Conservation (phyloP, 176 grass and related monocot species). For the Rhynchospora breviuscula region DNA sequence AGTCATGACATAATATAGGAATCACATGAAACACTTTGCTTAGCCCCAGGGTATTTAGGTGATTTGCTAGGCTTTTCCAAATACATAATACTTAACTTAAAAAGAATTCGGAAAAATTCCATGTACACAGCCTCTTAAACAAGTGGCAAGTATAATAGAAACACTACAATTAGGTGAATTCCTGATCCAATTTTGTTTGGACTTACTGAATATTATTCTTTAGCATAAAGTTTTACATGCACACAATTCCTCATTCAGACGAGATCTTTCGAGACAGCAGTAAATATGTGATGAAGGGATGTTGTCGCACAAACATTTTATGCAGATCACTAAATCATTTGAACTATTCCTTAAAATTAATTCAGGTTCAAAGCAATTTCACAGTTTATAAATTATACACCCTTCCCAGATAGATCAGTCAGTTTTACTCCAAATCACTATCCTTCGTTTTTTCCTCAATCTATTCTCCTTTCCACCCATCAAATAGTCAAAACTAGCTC, state of each 20-base stretch:
- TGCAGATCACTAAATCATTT: neutral
- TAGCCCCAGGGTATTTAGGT: neutral
- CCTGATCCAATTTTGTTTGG: neutral
- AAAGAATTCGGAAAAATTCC: neutral
- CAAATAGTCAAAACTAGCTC: neutral
- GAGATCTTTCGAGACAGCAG: neutral
- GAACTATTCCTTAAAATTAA: neutral
- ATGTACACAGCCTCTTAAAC: neutral
- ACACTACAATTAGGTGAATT: neutral
- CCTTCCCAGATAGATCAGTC: neutral
- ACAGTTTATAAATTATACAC: neutral
- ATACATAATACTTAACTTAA: neutral
- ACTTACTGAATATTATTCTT: neutral
- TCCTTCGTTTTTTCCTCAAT: neutral
- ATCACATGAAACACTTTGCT: neutral
- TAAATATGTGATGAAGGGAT: neutral
- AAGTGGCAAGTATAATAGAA: too few species aligned
- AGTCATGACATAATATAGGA: neutral
- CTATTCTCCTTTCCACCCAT: neutral
- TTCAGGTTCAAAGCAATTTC: neutral
- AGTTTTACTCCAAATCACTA: neutral
- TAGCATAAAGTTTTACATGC: neutral
- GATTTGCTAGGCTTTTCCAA: neutral
- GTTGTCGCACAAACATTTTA: neutral
- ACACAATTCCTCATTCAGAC: neutral